Conservation (phyloP, 345 rosid species). For the Fremontodendron californicum region DNA sequence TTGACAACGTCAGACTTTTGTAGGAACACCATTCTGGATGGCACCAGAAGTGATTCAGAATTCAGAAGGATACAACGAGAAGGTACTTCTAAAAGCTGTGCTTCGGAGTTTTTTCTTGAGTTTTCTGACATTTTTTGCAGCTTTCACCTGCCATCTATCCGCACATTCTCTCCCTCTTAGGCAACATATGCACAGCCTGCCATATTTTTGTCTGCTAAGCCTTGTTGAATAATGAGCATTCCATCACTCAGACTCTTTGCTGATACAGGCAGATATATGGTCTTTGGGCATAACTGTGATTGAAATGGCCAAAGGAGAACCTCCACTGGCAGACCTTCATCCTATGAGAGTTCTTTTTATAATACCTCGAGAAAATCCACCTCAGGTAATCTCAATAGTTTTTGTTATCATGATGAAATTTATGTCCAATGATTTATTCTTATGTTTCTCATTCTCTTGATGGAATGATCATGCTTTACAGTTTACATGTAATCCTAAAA, state of each 20-base stretch:
- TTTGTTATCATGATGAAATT: slow-evolving; percentile 24
- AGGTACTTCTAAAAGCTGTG: slow-evolving; percentile 42
- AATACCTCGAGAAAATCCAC: slow-evolving; percentile 99
- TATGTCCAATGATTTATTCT: slow-evolving; percentile 6
- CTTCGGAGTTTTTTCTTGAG: slow-evolving; percentile 6
- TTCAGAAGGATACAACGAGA: slow-evolving; percentile 95
- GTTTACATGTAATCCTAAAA: slow-evolving; percentile 18
- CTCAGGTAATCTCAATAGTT: slow-evolving; percentile 64
- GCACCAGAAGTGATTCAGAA: slow-evolving; percentile 99
- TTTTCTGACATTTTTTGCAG: slow-evolving; percentile 19
- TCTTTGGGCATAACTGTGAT: slow-evolving; percentile 97
- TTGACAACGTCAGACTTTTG: slow-evolving; percentile 78
- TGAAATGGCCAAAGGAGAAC: slow-evolving; percentile 99
- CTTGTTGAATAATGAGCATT: slow-evolving; percentile 12
- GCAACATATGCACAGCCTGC: background rate
- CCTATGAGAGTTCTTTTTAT: slow-evolving; percentile 99
- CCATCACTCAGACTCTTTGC: slow-evolving; percentile 13
- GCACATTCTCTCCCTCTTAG: slow-evolving; percentile 4
- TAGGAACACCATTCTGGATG: slow-evolving; percentile 99
- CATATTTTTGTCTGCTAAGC: background rate
- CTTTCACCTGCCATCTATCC: background rate
- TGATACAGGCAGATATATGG: slow-evolving; percentile 96
- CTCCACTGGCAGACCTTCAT: slow-evolving; percentile 98
- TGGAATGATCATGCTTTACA: slow-evolving; percentile 18
- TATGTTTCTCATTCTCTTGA: slow-evolving; percentile 5